Base-by-base conservation (phyloP, 2,329 filamentous ascomycete genomes). In the Botrytis pseudocinerea region DNA sequence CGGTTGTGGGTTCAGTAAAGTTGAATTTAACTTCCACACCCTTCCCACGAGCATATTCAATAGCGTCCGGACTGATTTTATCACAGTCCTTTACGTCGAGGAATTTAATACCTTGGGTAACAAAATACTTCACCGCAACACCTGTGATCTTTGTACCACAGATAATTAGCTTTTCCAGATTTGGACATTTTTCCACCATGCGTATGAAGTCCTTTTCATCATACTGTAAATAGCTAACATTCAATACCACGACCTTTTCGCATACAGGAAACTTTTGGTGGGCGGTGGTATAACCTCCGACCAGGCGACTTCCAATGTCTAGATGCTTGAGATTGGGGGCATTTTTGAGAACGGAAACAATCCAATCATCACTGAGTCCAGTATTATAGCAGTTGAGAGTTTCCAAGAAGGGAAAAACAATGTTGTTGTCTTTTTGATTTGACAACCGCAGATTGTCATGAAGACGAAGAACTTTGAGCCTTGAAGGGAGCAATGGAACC, bases 71-170 rank as follows among this genome's bases (percentile, higher is more conserved):
- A 32, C 76, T 74, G 28, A 80, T 71, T 4, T 68, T 25, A 4
- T 60, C 18, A 54, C 81, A 82, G 38, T 77, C 73, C 44, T 77
- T 76, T 1, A 81, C 61, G 32, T 74, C 76, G 2, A 82, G 72
- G 35, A 64, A 76, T 28, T 76, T 74, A 16, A 82, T 64, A 12
- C 80, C 80, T 42, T 46, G 76, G 12, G 76, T 68, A 20, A 82
- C 78, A 35, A 82, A 76, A 8, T 76, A 60, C 71, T 79, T 81
- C n/a, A 82, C 76, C 28, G 80, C 78, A 32, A 81, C 78, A 10
- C 81, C 81, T 1, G 81, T 82, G 62, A 82, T 75, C 32, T 76
- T 75, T 0, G 80, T 80, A 6, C 42, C 18, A 4, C 75, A 75
- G 1, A 82, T 65, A 73, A 79, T 74, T 16, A 82, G 70, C 44